Evolutionary conservation across 495 filamentous ascomycete species (phyloP).

Genomic region (Lepraria neglecta): DNA sequence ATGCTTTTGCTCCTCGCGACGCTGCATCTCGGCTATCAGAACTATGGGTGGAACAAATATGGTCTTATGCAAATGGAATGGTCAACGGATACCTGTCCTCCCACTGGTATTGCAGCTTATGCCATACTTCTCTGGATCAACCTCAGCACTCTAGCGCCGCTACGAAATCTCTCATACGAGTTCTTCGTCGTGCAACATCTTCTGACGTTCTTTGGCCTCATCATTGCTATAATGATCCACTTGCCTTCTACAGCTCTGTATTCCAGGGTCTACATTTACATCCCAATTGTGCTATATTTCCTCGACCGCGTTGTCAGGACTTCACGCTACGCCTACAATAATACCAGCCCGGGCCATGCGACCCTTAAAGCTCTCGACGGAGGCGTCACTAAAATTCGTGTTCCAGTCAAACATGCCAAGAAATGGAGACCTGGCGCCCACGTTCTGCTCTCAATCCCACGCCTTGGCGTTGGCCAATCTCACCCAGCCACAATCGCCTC

Average conservation of each 20-base stretch:
- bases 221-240: slow-evolving; percentile 59
- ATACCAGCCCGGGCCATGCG: slow-evolving; percentile 30
- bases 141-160: slow-evolving; percentile 59
- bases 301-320: slow-evolving; percentile 60
- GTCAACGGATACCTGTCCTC: slow-evolving; percentile 54
- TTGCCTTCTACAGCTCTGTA: slow-evolving; percentile 38
- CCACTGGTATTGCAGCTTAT: slow-evolving; percentile 69
- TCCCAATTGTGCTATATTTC: slow-evolving; percentile 61
- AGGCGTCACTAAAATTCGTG: slow-evolving; percentile 60
- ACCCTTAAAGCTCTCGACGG: slow-evolving; percentile 54
- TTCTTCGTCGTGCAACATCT: slow-evolving; percentile 79
- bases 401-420: slow-evolving; percentile 58
- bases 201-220: slow-evolving; percentile 57
- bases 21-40: slow-evolving; percentile 69
- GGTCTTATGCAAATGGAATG: slow-evolving; percentile 58
- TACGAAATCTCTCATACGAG: slow-evolving; percentile 67
- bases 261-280: slow-evolving; percentile 51
- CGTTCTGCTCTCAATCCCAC: slow-evolving; percentile 66
- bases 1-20: slow-evolving; percentile 67
- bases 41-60: slow-evolving; percentile 59
- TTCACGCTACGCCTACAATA: slow-evolving; percentile 15
- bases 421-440: slow-evolving; percentile 71
- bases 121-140: slow-evolving; percentile 64
- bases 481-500: slow-evolving; percentile 79
- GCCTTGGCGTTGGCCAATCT: slow-evolving; percentile 58